Conservation (phyloP, 1,139 yeast species). For the Diutina ranongensis region DNA sequence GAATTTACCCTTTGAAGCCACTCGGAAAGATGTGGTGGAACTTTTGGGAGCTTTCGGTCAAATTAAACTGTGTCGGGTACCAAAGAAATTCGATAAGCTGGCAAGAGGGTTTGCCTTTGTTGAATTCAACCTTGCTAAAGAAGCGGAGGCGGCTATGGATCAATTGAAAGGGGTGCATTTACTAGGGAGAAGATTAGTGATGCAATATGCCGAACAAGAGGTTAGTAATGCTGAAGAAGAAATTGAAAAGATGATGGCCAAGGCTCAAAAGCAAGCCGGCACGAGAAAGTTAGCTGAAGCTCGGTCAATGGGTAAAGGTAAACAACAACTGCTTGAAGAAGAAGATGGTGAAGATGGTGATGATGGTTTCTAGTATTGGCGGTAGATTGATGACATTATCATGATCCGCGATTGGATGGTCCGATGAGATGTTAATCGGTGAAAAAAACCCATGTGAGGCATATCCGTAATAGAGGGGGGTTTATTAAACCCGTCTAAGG, state of each 20-base stretch:
- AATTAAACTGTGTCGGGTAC: conserved; percentile 88
- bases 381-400: not conserved
- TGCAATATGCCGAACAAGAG: conserved; percentile 85
- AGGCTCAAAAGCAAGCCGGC: conserved; percentile 73
- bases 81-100: conserved; percentile 87
- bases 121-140: conserved; percentile 78
- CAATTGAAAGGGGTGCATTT: conserved; percentile 94
- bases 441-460: too few relatives aligned
- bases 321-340: not conserved
- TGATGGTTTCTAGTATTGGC: too few relatives aligned
- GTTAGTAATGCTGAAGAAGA: conserved; percentile 81
- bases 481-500: too few relatives aligned
- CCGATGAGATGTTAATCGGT: too few relatives aligned
- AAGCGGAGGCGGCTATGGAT: conserved; percentile 93
- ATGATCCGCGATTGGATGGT: not conserved
- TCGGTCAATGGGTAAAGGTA: conserved; percentile 40
- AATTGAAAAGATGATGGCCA: conserved; percentile 79
- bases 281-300: conserved; percentile 65
- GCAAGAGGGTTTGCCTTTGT: conserved; percentile 98
- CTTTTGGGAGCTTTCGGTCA: conserved; percentile 91
- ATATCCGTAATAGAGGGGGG: too few relatives aligned
- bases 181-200: conserved; percentile 89
- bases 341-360: conserved; percentile 2
- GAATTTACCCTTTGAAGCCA: conserved; percentile 94
- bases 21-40: conserved; percentile 83